Evolutionary conservation across 495 filamentous ascomycete genomes (phyloP).

Genomic region (Copromyces sp.): DNA sequence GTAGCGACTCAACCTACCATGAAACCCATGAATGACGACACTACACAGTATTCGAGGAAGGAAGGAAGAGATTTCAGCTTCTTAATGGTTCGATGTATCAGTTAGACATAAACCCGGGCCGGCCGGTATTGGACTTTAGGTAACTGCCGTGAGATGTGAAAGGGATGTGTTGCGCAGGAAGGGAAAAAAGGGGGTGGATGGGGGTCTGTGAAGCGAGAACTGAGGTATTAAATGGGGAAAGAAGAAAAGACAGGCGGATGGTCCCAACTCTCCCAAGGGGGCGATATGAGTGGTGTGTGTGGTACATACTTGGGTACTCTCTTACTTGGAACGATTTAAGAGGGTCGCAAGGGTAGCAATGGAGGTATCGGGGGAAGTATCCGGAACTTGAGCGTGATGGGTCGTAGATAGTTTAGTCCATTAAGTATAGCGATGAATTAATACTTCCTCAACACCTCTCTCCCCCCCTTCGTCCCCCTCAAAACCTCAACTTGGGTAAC

Average conservation of each 20-base stretch:
- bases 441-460: background rate
- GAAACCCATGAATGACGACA: too few relatives aligned
- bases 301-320: too few relatives aligned
- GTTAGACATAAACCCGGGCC: background rate
- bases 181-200: too few relatives aligned
- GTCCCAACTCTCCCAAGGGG: background rate
- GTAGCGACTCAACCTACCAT: too few relatives aligned
- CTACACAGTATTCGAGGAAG: background rate
- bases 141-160: background rate
- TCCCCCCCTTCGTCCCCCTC: constrained; percentile 2
- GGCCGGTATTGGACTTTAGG: background rate
- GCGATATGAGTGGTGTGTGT: background rate
- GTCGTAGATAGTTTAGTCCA: background rate
- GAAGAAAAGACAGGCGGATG: background rate
- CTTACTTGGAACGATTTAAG: background rate
- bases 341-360: background rate
- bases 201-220: background rate
- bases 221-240: background rate
- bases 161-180: background rate
- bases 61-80: background rate
- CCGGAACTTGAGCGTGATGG: background rate
- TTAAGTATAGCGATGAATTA: background rate
- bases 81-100: background rate
- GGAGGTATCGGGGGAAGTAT: background rate
- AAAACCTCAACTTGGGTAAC: constrained; percentile 79